Evolutionary conservation across 768 basidiomycete species (phyloP), one percentile per base, ranked within the genome.

Genomic region (Tulasnella sp.): DNA sequence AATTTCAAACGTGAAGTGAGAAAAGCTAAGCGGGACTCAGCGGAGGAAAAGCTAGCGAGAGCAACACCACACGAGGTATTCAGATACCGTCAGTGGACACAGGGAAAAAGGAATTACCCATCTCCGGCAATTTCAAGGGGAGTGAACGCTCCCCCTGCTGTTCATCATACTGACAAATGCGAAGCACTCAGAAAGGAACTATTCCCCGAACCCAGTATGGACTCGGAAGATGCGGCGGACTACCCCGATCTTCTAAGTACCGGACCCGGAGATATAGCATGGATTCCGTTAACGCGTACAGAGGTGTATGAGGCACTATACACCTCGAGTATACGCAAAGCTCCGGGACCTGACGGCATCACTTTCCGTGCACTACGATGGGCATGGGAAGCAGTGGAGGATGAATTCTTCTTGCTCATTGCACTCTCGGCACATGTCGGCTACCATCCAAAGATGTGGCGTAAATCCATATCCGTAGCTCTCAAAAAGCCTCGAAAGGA

Each of bases 401-500:
- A 41, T 8, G 39, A 41, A n/a, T 41, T 41, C 39, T 41, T 41
- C 39, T 25, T 41, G 20, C 39, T 41, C 8, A 41, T 41, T 3
- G 20, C 12, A n/a, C 31, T 22, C 24, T 34, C 29, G 9, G 40
- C 39, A 4, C 29, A 45, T 10, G 12, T 16, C 16, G 55, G 55
- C 25, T 55, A 56, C 46, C 53, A 55, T 46, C 55, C 55, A 5
- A 34, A 3, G 2, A 31, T 29, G 8, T 55, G 37, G 35, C 43
- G 39, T 16, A 20, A 37, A 10, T 40, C 53, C 4, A 54, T 54
- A 5, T 24, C 45, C 16, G 39, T 40, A 5, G 37, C 45, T 5
- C 46, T 56, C 6, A 29, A 41, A 7, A 56, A 55, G 27, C 55
- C 55, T 8, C 27, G 40, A 9, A 55, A 55, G 33, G 32, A 20